phyloP scores from a whole-genome alignment of 495 filamentous ascomycete genomes.

The Neurospora sp. region DNA sequence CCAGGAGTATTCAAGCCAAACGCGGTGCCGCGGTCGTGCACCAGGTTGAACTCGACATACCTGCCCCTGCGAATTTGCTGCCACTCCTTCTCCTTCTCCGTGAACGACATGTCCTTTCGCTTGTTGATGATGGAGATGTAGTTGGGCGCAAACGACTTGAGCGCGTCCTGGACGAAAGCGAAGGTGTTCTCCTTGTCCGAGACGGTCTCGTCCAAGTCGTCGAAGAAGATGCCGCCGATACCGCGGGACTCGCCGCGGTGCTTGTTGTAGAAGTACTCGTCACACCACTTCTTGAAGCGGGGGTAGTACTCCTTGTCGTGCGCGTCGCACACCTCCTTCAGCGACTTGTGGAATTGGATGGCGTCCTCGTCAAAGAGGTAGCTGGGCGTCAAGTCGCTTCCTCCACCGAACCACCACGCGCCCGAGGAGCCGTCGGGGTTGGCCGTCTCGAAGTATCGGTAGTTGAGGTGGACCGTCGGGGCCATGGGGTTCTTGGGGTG shows the following conservation, averaged over 20 bases:
- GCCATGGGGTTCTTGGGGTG: constrained; percentile 94
- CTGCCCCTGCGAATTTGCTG: constrained; percentile 86
- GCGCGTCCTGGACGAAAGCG: constrained; percentile 76
- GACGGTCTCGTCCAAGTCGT: constrained; percentile 81
- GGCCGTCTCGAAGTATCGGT: constrained; percentile 96
- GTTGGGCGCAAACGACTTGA: constrained; percentile 79
- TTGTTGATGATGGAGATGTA: constrained; percentile 83
- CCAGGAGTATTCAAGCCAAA: constrained; percentile 93
- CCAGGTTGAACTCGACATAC: constrained; percentile 98
- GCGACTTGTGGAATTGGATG: constrained; percentile 87
- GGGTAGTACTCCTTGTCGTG: constrained; percentile 91
- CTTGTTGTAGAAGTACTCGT: constrained; percentile 90
- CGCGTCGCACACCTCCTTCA: constrained; percentile 88
- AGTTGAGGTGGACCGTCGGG: constrained; percentile 96
- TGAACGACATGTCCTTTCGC: constrained; percentile 86
- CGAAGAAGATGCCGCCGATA: constrained; percentile 96
- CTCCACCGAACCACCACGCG: constrained; percentile 97
- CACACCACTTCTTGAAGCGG: constrained; percentile 96
- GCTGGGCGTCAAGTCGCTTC: constrained; percentile 83
- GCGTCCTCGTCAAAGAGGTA: constrained; percentile 97
- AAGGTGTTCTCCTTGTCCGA: constrained; percentile 80
- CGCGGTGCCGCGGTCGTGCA: constrained; percentile 91
- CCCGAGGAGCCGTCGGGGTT: constrained; percentile 61
- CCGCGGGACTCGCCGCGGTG: constrained; percentile 86
- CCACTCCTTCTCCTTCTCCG: constrained; percentile 81